Evolutionary conservation across 164 flowering plant genomes (phyloP).

Genomic region (Annona squamosa): DNA sequence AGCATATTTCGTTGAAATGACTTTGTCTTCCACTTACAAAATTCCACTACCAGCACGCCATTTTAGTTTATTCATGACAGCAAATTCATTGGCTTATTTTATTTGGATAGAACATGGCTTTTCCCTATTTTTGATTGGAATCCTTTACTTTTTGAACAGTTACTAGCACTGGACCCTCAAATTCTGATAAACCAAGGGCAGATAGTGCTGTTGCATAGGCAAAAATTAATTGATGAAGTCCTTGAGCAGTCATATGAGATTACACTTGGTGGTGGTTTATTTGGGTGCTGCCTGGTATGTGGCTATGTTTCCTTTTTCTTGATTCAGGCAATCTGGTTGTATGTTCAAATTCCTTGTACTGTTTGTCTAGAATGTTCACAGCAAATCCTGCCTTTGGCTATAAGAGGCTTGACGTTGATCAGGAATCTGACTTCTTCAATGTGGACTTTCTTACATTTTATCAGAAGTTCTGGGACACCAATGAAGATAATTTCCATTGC

Average conservation of each 20-base stretch:
- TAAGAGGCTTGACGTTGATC: background rate
- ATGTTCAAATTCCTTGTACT: background rate
- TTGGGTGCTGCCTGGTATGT: conserved; percentile 70
- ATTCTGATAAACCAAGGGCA: conserved; percentile 50
- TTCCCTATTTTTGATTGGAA: conserved; percentile 9
- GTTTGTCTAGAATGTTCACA: background rate
- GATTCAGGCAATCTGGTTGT: background rate
- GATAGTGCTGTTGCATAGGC: conserved; percentile 53
- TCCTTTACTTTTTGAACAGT: conserved; percentile 27
- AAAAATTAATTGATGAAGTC: conserved; percentile 51
- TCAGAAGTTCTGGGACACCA: no score
- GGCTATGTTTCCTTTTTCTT: conserved; percentile 2
- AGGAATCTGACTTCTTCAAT: background rate
- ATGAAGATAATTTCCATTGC: no score
- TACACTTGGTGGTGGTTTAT: conserved; percentile 57
- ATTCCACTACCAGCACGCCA: background rate
- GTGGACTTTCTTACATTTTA: background rate
- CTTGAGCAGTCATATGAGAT: conserved; percentile 66
- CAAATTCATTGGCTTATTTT: background rate
- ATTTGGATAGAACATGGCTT: background rate
- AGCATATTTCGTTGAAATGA: no score
- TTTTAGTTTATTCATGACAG: background rate
- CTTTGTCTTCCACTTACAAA: background rate
- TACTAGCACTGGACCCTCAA: conserved; percentile 57
- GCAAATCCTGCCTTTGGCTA: background rate